A percentile compares a stretch with the other conserved stretches of the same genome.
phyloP scores from a whole-genome alignment of 257 asterid species.

The Nicotiana tabacum region DNA sequence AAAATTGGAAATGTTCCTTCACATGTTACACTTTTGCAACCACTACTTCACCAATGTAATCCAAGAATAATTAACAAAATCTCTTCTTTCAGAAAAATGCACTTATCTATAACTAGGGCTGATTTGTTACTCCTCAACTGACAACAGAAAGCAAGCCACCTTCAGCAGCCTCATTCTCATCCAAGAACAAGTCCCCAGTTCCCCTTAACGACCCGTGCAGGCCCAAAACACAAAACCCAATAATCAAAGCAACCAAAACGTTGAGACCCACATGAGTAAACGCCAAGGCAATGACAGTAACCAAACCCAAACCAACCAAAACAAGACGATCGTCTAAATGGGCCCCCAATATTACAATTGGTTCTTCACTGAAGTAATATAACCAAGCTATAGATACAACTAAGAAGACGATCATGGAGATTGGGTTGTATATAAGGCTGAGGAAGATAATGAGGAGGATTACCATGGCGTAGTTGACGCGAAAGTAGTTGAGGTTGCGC shows the following conservation, averaged over 20 bases:
- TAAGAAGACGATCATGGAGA: constrained; percentile 77
- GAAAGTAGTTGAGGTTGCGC: constrained; percentile 66
- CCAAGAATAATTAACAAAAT: constrained; percentile 7
- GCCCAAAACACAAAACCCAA: constrained; percentile 47
- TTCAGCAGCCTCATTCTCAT: constrained; percentile 67
- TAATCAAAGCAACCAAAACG: constrained; percentile 65
- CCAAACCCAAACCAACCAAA: constrained; percentile 44
- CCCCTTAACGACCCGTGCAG: constrained; percentile 58
- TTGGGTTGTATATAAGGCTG: constrained; percentile 75
- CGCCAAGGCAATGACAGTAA: constrained; percentile 65
- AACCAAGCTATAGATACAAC: constrained; percentile 48
- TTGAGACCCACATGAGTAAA: constrained; percentile 55
- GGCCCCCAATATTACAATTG: constrained; percentile 40
- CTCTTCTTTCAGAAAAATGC: background rate
- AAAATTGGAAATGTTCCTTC: background rate
- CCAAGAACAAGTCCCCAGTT: constrained; percentile 69
- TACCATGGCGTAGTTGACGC: constrained; percentile 64
- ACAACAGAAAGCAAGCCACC: constrained; percentile 77
- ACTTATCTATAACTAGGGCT: constrained; percentile 2
- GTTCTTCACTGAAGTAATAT: constrained; percentile 55
- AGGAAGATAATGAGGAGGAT: constrained; percentile 56
- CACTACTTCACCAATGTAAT: background rate
- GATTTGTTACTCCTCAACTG: constrained; percentile 22
- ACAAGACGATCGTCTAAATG: constrained; percentile 54
- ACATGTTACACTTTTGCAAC: background rate